Evolutionary conservation across 2,329 filamentous ascomycete genomes (phyloP), one percentile per base, ranked within the genome.

Genomic region (Endothia cerciana): DNA sequence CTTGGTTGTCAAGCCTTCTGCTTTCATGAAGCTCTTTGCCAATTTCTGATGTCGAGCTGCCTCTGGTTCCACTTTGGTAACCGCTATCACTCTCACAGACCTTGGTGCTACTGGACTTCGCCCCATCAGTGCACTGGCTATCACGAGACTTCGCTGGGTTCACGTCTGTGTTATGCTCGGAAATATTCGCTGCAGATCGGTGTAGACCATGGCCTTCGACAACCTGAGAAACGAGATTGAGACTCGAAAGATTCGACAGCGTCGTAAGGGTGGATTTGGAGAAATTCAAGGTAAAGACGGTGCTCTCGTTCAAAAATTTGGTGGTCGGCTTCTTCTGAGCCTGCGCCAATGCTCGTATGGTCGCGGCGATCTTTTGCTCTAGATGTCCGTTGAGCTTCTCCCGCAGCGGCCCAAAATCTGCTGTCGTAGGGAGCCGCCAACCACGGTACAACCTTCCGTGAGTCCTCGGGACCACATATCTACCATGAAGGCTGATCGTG

Each of bases 401-500:
- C 36, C 47, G 62, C 40, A 65, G 28, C 22, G 45, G 7, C 6
- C 41, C 25, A 7, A 49, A 49, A 2, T 47, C 28, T 33, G 41
- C 8, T 10, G 33, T 25, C 1, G 47, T 2, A 15, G 82, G 82
- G 2, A 84, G 68, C 15, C 77, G 74, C 82, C 82, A 85, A 7
- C 74, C 73, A 0, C 76, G 71, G 69, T 85, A 84, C 1, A 86
- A 65, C 45, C 66, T 77, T 3, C 80, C 79, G 68, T 85, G 81
- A 2, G 74, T 78, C 49, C 73, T 74, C 3, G 81, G 78, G 1
- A 77, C 78, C 53, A 79, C 68, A 47, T 81, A 79, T 49, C 73
- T 74, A 2, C 78, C 77, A 65, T 83, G 78, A 17, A 77, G 69
- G 1, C 69, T 62, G n/a, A 85, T 76, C 66, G 85, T 80, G 7